Base-by-base conservation (phyloP, 176 grass and related monocot species). In the Poa pratensis region DNA sequence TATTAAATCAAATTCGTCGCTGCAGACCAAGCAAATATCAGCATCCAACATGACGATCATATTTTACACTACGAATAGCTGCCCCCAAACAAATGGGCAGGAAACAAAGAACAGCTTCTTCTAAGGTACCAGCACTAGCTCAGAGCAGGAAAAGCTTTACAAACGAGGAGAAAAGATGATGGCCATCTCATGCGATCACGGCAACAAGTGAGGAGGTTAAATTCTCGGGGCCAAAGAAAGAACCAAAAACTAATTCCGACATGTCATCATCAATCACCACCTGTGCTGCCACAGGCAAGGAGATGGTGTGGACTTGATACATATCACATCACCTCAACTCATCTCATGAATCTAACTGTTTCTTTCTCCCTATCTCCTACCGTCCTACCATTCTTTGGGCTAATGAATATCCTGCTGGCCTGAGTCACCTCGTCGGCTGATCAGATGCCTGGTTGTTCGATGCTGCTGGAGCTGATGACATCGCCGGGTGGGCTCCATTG, bases 391-490 rank as follows among this genome's bases (percentile, higher is more conserved):
- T 69, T 65, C 76, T 87, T 81, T 81, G 51, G 28, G 14, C 80
- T 87, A 87, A 87, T 17, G 3, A 82, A 86, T 83, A 53, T 71
- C 71, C 50, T 58, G 55, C 20, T 35, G 28, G 17, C 28, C 0
- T 20, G 43, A 82, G 81, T 94, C 91, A 99, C 88, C 95, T 94
- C 9, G 78, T 53, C 34, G 84, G 80, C 69, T 91, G 92, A 55
- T 99, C 94, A 53, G 94, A 90, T 24, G 85, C 63, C 90, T 94
- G 97, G 80, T 88, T 87, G 67, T 81, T 92, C 61, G 82, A 87
- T 70, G 77, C 78, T 16, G 88, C 77, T 1, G 82, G 86, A 6
- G 76, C 86, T 23, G 97, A 90, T 57, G 97, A 71, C 27, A 87
- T 91, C 3, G 83, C 54, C 2, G 71, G 90, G 42, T 92, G 97